Evolutionary conservation across 768 basidiomycete genomes (phyloP), one percentile per base, ranked within the genome.

Genomic region (Lactarius indigo): DNA sequence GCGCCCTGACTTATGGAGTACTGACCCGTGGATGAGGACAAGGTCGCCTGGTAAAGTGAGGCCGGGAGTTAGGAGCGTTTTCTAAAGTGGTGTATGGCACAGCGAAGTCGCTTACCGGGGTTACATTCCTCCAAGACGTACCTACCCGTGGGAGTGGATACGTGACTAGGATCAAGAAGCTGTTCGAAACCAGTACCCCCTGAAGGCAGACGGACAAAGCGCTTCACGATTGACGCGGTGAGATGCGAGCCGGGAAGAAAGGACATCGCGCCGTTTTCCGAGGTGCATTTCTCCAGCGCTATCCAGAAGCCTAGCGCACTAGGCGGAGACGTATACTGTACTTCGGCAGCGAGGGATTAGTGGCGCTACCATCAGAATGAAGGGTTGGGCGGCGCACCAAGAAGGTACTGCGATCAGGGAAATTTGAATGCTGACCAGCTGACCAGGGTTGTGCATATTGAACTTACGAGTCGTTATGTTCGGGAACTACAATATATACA

Each of bases 251-350:
- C 94, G 0, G 96, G 95, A 2, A 92, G 80, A 77, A 96, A 96
- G 5, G 89, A 92, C 7, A 95, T 82, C 9, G 94, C 92, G 10
- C 94, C 94, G 72, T 96, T 96, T 54, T 79, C 77, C 2, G 83
- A 74, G 6, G 94, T 95, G 76, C 95, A 97, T 65, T 85, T 82
- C 75, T 98, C 96, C 42, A 99, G 79, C 0, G 96, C 92, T 65
- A 98, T 91, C 97, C 97, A 99, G 75, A 96, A 93, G 2, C 97
- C 97, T 26, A 98, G 84, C 0, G 97, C 97, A 10, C 87, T 88
- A 0, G 92, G 92, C 13, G 97, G 97, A 47, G 91, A 81, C 10
- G 96, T 97, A 77, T 96, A 98, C 87, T 98, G 77, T 96, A 98
- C 87, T 98, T 75, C 26, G 4, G 26, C 23, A 52, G 13, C n/a